Conservation (phyloP, 2,329 filamentous ascomycete genomes). For the Zymoseptoria tritici region DNA sequence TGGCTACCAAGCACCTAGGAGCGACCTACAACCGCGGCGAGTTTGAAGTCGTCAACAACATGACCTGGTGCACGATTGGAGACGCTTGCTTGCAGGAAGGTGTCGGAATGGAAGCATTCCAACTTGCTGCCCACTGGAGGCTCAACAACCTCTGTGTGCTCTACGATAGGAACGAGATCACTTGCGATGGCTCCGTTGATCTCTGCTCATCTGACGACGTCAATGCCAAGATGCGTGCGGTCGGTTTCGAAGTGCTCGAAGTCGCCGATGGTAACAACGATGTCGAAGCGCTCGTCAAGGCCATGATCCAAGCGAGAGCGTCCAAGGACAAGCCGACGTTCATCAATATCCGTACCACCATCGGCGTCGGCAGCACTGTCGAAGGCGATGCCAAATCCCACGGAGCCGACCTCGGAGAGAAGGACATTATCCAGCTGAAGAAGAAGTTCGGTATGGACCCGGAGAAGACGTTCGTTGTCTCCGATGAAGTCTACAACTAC, state of each 20-base stretch:
- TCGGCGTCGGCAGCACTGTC: slow-evolving; percentile 45
- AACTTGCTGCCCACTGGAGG: slow-evolving; percentile 49
- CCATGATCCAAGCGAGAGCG: slow-evolving; percentile 34
- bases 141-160: slow-evolving; percentile 51
- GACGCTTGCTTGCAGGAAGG: slow-evolving; percentile 54
- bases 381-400: slow-evolving; percentile 50
- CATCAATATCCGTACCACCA: slow-evolving; percentile 51
- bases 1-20: slow-evolving; percentile 50
- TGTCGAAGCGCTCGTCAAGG: slow-evolving; percentile 42
- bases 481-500: slow-evolving; percentile 44
- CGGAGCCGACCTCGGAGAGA: slow-evolving; percentile 49
- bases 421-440: slow-evolving; percentile 52
- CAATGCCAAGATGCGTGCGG: slow-evolving; percentile 51
- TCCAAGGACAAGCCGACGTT: slow-evolving; percentile 44
- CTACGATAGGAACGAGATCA: slow-evolving; percentile 55
- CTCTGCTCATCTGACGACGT: slow-evolving; percentile 47
- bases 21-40: slow-evolving; percentile 47
- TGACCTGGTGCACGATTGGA: slow-evolving; percentile 51
- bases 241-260: slow-evolving; percentile 49
- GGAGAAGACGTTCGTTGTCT: slow-evolving; percentile 30
- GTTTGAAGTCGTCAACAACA: slow-evolving; percentile 44
- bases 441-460: slow-evolving; percentile 43
- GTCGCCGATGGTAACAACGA: slow-evolving; percentile 49
- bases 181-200: slow-evolving; percentile 51
- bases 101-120: slow-evolving; percentile 50